phyloP scores from a whole-genome alignment of 2,329 filamentous ascomycete species.

The Epichloe gansuensis region DNA sequence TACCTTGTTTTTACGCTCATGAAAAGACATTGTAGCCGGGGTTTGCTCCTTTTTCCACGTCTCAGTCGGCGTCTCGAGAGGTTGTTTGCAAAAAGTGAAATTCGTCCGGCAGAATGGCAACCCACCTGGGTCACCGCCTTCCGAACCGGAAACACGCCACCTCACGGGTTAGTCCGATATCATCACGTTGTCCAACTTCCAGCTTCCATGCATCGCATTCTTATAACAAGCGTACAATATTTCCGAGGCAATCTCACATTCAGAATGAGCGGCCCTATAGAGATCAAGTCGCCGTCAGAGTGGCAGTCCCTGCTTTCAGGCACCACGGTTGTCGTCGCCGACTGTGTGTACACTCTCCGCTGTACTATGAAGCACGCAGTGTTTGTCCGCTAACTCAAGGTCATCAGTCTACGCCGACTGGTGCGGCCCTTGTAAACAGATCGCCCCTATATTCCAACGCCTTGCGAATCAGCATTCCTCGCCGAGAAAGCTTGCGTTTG shows the following conservation, averaged over 20 bases:
- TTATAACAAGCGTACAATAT: background rate
- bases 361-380: background rate
- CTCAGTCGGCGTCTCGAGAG: conserved; percentile 7
- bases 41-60: background rate
- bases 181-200: background rate
- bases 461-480: conserved; percentile 14
- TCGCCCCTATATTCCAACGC: conserved; percentile 41
- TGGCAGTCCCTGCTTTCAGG: conserved; percentile 60
- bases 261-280: conserved; percentile 34
- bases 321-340: conserved; percentile 71
- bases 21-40: conserved; percentile 17
- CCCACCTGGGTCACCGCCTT: conserved; percentile 7
- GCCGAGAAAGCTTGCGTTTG: conserved; percentile 12
- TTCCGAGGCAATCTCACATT: background rate
- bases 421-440: conserved; percentile 37
- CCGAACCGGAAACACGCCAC: conserved; percentile 7
- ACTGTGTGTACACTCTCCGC: conserved; percentile 51
- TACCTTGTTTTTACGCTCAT: conserved; percentile 22
- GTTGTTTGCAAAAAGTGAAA: conserved; percentile 9
- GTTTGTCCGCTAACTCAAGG: conserved; percentile 20
- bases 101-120: conserved; percentile 16
- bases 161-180: background rate
- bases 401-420: conserved; percentile 59
- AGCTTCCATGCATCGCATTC: background rate
- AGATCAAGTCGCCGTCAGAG: conserved; percentile 53